Evolutionary conservation across 2,329 filamentous ascomycete genomes (phyloP), one percentile per base, ranked within the genome.

Genomic region (Claviceps pusilla): DNA sequence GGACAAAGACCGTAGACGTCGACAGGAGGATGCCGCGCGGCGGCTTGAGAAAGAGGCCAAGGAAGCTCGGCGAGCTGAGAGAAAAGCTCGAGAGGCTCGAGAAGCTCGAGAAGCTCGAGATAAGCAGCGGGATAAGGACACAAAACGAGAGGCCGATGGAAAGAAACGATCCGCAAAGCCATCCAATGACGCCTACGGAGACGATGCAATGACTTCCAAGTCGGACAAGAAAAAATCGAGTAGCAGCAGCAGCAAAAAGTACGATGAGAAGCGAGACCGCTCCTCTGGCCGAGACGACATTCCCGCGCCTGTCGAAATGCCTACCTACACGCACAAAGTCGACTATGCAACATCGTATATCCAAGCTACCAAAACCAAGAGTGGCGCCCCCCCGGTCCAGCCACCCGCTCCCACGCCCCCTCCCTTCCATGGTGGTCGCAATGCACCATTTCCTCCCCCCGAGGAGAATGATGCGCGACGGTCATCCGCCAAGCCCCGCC

Each of bases 171-270:
- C 62, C 58, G 56, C 56, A 54, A 70, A 66, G 33, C 61, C 64
- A 5, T 70, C 70, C 43, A 64, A 68, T n/a, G 70, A 71, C 55
- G 55, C 59, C 1, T 65, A 62, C 14, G 65, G 67, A 1, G 68
- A 68, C 1, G 68, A 69, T 1, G 57, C 58, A 12, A 56, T 56
- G 2, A 28, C 51, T 3, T 51, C 60, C 52, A 66, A 64, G 58
- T 59, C 64, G 0, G 66, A 69, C 46, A 68, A 69, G 63, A 72
- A 72, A 60, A 70, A 69, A 59, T 65, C 64, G 24, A 63, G 59
- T 48, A 68, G 63, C 51, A 67, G 64, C 60, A 71, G 63, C 49
- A 67, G 64, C 59, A 71, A 68, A 57, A 70, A 69, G 59, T 63
- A 69, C 55, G 69, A 71, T 3, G 65, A 69, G 57, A 64, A 65